Evolutionary conservation across 768 basidiomycete species (phyloP).

Genomic region (Coprinellus micaceus): DNA sequence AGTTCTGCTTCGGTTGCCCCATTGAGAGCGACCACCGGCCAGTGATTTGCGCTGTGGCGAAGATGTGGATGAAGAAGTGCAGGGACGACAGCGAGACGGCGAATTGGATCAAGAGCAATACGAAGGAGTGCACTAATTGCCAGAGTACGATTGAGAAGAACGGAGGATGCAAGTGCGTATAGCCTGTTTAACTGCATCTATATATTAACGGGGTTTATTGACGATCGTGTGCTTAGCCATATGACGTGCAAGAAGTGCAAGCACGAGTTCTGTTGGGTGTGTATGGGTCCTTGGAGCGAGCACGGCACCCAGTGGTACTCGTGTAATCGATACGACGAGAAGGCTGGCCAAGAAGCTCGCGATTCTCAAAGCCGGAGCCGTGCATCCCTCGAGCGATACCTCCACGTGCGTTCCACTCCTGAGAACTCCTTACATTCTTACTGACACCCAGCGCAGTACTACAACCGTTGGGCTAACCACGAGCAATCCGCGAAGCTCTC

Average conservation of each 20-base stretch:
- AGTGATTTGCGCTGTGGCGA: slow-evolving; percentile 82
- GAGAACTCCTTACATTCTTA: slow-evolving; percentile 1
- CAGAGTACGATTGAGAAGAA: slow-evolving; percentile 99
- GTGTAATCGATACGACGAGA: slow-evolving; percentile 96
- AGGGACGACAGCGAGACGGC: slow-evolving; percentile 97
- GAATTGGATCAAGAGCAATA: slow-evolving; percentile 99
- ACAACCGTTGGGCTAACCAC: slow-evolving; percentile 99
- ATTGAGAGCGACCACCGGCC: slow-evolving; percentile 90
- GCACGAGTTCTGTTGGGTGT: slow-evolving; percentile 99
- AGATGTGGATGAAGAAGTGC: slow-evolving; percentile 96
- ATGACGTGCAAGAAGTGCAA: slow-evolving; percentile 99
- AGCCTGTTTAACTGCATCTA: background rate
- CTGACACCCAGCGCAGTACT: slow-evolving; percentile 60
- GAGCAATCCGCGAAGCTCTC: slow-evolving; percentile 99
- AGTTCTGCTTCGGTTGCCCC: slow-evolving; percentile 93
- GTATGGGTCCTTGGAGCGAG: slow-evolving; percentile 98
- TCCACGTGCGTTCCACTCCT: slow-evolving; percentile 65
- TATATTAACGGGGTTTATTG: slow-evolving; percentile 98
- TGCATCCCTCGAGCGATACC: slow-evolving; percentile 89
- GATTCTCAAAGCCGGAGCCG: slow-evolving; percentile 90
- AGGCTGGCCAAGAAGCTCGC: slow-evolving; percentile 79
- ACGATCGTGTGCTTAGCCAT: slow-evolving; percentile 63
- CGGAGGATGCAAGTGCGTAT: slow-evolving; percentile 96
- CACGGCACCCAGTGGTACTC: slow-evolving; percentile 98
- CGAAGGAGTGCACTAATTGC: slow-evolving; percentile 95